A percentile compares a stretch with the other conserved stretches of the same genome.
These are phyloP conservation scores for Verticillium dahliae DNA, from an alignment of 2,329 filamentous ascomycete genomes.

Conservation along the genomic window DNA sequence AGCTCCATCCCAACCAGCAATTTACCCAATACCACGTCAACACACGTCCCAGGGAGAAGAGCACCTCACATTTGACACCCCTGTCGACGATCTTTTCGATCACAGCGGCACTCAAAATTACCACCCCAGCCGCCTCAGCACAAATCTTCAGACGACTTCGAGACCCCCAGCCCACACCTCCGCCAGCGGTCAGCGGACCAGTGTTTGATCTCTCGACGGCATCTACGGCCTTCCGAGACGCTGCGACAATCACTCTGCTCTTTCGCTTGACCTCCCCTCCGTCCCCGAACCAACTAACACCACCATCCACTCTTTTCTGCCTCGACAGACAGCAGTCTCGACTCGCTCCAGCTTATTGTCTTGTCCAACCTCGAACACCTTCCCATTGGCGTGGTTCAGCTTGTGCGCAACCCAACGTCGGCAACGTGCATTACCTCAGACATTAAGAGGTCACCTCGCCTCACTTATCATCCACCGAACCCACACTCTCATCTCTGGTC, in stretches of 20 bases:
- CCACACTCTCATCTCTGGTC: not conserved
- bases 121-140: not conserved
- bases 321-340: not conserved
- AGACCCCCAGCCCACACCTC: not conserved
- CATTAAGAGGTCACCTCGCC: conserved; percentile 5
- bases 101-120: not conserved
- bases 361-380: not conserved
- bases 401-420: not conserved
- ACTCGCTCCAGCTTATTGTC: not conserved
- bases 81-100: not conserved
- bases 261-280: not conserved
- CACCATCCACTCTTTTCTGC: not conserved
- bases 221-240: not conserved
- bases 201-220: not conserved
- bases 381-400: not conserved
- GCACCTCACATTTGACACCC: not conserved
- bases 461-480: not conserved
- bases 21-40: not conserved
- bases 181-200: not conserved
- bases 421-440: conserved; percentile 6
- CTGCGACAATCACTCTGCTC: not conserved
- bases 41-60: not conserved
- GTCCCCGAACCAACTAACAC: not conserved
- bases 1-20: not conserved
- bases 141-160: not conserved